Evolutionary conservation across 31 red algal genomes (phyloP).

Genomic region (Endocladia muricata): DNA sequence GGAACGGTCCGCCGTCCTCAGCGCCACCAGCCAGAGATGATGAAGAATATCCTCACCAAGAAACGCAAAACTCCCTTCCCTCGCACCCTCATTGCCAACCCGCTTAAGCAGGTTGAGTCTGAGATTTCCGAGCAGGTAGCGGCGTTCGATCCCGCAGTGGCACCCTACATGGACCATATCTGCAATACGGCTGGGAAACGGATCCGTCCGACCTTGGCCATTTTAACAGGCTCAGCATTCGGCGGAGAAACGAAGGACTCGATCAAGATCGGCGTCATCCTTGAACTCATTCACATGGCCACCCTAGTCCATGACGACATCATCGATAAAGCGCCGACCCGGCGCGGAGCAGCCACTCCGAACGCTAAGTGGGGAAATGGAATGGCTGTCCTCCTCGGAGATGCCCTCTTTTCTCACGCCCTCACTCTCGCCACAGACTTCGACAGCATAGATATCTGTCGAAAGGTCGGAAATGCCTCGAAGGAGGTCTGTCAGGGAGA

Average conservation of each 20-base stretch:
- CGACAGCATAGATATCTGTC: neutral
- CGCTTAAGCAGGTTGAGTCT: too few species aligned
- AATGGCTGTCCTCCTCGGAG: too few species aligned
- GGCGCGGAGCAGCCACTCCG: neutral
- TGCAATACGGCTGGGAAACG: too few species aligned
- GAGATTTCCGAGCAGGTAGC: too few species aligned
- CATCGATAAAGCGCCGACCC: neutral
- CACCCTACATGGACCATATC: constrained; percentile 15
- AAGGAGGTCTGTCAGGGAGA: constrained; percentile 3
- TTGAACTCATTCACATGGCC: too few species aligned
- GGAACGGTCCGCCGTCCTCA: too few species aligned
- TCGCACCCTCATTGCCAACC: too few species aligned
- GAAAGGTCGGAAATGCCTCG: neutral
- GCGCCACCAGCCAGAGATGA: too few species aligned
- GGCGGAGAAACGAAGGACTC: neutral
- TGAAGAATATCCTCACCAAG: too few species aligned
- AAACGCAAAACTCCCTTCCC: too few species aligned
- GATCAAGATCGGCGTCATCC: constrained; percentile 6
- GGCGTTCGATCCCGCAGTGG: too few species aligned
- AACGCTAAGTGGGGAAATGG: constrained; percentile 15
- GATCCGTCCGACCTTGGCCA: constrained; percentile 1
- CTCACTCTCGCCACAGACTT: constrained; percentile 6
- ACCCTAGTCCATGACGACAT: too few species aligned
- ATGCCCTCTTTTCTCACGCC: constrained; percentile 17
- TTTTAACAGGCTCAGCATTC: neutral